phyloP scores from a whole-genome alignment of 2,329 filamentous ascomycete species.

The Xylariaceae sp. region DNA sequence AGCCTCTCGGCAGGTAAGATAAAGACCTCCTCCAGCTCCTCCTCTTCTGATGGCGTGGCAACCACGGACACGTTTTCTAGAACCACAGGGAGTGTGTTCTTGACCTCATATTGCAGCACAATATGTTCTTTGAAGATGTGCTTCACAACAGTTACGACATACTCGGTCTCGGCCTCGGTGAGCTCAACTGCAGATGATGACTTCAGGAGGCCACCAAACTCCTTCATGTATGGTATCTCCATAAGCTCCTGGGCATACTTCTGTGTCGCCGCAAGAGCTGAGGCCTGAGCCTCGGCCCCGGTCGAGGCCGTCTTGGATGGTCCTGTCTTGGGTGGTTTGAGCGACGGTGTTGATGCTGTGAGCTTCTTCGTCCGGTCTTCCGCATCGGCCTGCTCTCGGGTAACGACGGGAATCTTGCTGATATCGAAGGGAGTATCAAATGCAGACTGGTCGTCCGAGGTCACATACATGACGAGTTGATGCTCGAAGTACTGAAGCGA shows the following conservation, averaged over 20 bases:
- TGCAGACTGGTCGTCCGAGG: constrained; percentile 78
- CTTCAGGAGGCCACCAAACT: constrained; percentile 87
- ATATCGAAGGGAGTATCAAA: constrained; percentile 88
- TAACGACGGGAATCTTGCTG: constrained; percentile 84
- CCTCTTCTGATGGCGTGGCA: constrained; percentile 73
- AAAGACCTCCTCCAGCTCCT: constrained; percentile 84
- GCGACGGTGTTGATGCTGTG: constrained; percentile 81
- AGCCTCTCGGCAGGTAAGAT: constrained; percentile 85
- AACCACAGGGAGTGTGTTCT: constrained; percentile 89
- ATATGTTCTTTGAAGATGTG: constrained; percentile 97
- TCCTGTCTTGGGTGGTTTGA: constrained; percentile 84
- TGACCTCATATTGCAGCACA: constrained; percentile 93
- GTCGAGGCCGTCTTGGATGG: constrained; percentile 65
- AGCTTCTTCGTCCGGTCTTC: constrained; percentile 98
- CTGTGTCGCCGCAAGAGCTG: constrained; percentile 74
- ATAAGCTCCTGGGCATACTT: constrained; percentile 85
- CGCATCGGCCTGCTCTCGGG: constrained; percentile 89
- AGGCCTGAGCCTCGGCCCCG: constrained; percentile 68
- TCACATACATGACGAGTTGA: constrained; percentile 96
- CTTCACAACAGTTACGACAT: constrained; percentile 89
- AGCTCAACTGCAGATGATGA: constrained; percentile 81
- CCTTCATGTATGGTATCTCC: constrained; percentile 83
- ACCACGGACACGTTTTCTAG: constrained; percentile 84
- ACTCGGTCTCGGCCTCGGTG: constrained; percentile 95
- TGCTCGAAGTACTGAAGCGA: constrained; percentile 93